Base-by-base conservation (phyloP, 139 green algal genomes). In the Tetratostichococcus sp. region DNA sequence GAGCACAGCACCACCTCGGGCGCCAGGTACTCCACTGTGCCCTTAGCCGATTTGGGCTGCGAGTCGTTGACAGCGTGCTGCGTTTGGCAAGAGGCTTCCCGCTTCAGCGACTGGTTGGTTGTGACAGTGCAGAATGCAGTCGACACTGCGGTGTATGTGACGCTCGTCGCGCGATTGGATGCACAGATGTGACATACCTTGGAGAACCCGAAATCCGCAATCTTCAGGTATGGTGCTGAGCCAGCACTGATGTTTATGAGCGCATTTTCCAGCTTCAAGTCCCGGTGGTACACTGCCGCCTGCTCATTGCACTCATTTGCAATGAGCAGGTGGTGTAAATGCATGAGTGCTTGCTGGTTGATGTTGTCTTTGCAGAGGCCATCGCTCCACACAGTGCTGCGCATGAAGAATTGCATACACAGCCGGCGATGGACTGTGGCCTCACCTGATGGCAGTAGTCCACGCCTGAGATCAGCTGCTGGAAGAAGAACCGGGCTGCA, bases 211-310 rank as follows among this genome's bases (percentile, higher is more conserved):
- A 83, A 80, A 43, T 83, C 79, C 31, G 73, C 79, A 30, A 82
- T 78, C 69, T 82, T 82, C 4, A 82, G 72, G 4, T 57, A 65
- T 4, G 75, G 75, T 30, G 43, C 68, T 58, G 65, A 1, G 19
- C 30, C 32, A 66, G 28, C n/a, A 34, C 62, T 68, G 28, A 68
- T 35, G 28, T 34, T 33, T 14, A 68, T 32, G 35, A 80, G 58
- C 35, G 75, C 32, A 80, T 95, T 95, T 70, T 95, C 90, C 0
- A 89, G 87, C 75, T 94, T 94, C 32, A 93, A 69, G 73, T 94
- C 89, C 16, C 89, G 50, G 50, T 62, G 50, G 50, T 62, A 62
- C 50, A 62, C 50, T 26, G 50, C 50, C 2, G 50, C 50, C 50
- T 62, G 50, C 30, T 69, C 5, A 74, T 67, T 6, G 6, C 35